phyloP scores from a whole-genome alignment of 495 filamentous ascomycete species.

The Acidiella bohemica region DNA sequence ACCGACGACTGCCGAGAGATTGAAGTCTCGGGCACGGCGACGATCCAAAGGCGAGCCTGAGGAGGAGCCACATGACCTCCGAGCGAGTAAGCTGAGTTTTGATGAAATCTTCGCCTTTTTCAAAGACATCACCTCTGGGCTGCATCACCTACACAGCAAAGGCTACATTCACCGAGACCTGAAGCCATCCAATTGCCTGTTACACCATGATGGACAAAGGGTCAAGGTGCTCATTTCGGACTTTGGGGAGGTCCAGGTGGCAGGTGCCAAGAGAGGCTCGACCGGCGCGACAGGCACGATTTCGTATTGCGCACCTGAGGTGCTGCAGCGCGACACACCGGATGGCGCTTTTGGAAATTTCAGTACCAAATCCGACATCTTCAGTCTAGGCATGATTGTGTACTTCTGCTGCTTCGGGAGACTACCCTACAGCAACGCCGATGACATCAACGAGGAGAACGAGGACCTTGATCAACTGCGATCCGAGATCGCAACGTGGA shows the following conservation, averaged over 20 bases:
- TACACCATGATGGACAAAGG: conserved; percentile 58
- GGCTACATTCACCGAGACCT: conserved; percentile 94
- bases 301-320: conserved; percentile 94
- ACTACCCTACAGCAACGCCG: conserved; percentile 72
- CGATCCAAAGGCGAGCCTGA: conserved; percentile 54
- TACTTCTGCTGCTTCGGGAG: conserved; percentile 94
- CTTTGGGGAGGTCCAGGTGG: conserved; percentile 86
- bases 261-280: conserved; percentile 64
- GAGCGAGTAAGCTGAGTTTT: conserved; percentile 54
- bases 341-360: conserved; percentile 76
- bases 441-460: conserved; percentile 74
- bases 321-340: conserved; percentile 53
- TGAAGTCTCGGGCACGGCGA: conserved; percentile 75
- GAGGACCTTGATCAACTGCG: conserved; percentile 86
- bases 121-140: conserved; percentile 82
- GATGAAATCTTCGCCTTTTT: conserved; percentile 96
- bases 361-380: conserved; percentile 89
- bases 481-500: conserved; percentile 75
- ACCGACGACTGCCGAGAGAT: conserved; percentile 52
- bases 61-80: conserved; percentile 37
- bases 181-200: conserved; percentile 90
- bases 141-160: conserved; percentile 81
- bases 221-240: conserved; percentile 81
- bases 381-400: conserved; percentile 93
- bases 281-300: conserved; percentile 93